phyloP scores from a whole-genome alignment of 768 basidiomycete species.

The Lenzites betulinus region DNA sequence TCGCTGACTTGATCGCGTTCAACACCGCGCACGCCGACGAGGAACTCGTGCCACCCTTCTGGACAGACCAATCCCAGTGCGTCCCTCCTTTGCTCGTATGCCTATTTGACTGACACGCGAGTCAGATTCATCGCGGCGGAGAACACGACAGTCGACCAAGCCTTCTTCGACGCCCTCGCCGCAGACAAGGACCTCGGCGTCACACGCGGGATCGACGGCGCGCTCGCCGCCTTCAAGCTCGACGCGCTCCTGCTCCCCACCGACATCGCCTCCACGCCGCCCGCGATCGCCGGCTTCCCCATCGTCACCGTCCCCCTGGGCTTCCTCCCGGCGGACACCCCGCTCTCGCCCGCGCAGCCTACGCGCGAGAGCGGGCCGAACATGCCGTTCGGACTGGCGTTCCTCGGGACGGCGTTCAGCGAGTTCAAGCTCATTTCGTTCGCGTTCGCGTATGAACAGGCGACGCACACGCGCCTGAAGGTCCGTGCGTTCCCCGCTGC shows the following conservation, averaged over 20 bases:
- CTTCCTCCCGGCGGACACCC: conserved; percentile 37
- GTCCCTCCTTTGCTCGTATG: conserved; percentile 1
- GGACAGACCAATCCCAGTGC: conserved; percentile 39
- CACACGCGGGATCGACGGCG: conserved; percentile 33
- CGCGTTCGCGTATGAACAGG: conserved; percentile 60
- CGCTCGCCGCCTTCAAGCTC: conserved; percentile 28
- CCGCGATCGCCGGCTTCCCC: conserved; percentile 41
- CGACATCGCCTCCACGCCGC: conserved; percentile 13
- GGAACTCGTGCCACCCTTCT: conserved; percentile 43
- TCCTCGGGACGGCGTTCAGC: conserved; percentile 48
- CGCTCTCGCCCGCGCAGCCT: conserved; percentile 38
- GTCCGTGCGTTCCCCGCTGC: conserved; percentile 34
- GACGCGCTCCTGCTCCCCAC: conserved; percentile 33
- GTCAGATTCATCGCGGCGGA: conserved; percentile 26
- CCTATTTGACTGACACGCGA: neutral
- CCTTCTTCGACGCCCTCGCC: conserved; percentile 30
- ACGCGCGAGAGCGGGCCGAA: conserved; percentile 33
- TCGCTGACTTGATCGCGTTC: conserved; percentile 61
- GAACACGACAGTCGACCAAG: conserved; percentile 26
- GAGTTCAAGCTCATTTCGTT: conserved; percentile 44
- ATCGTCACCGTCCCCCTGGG: conserved; percentile 44
- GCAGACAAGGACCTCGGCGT: conserved; percentile 29
- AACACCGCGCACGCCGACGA: conserved; percentile 52
- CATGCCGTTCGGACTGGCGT: conserved; percentile 43
- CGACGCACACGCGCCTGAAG: conserved; percentile 35